Percentiles rank a stretch among this genome's conserved stretches.
Evolutionary conservation across 2,329 filamentous ascomycete species (phyloP).

Genomic region (Neonectria ditissima): DNA sequence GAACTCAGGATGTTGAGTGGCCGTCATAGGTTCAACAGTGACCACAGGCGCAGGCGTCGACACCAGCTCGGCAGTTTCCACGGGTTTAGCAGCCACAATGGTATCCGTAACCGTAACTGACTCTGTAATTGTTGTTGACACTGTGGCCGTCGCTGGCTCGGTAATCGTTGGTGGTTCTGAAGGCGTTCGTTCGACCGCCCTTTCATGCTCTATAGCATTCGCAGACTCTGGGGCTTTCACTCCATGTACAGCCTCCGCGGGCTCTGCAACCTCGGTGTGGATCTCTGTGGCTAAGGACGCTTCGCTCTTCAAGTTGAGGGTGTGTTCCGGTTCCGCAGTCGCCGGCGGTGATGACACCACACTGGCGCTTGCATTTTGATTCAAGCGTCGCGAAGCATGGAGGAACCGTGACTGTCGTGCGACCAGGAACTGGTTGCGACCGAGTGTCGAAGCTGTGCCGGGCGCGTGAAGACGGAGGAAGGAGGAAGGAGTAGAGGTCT

Average conservation of each 20-base stretch:
- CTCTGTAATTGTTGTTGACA: neutral
- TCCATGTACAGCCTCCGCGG: neutral
- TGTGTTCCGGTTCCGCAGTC: neutral
- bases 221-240: neutral
- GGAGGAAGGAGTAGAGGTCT: constrained; percentile 29
- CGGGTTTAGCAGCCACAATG: neutral
- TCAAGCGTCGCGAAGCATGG: constrained; percentile 35
- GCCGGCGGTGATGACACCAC: neutral
- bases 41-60: too few relatives aligned
- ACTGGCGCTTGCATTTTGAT: constrained; percentile 31
- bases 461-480: constrained; percentile 34
- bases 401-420: constrained; percentile 41
- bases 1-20: neutral
- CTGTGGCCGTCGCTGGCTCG: neutral
- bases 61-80: neutral
- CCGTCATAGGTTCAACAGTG: neutral
- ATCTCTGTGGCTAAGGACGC: neutral
- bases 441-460: constrained; percentile 20
- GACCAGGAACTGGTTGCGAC: constrained; percentile 30
- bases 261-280: neutral
- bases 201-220: neutral
- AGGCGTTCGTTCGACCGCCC: neutral
- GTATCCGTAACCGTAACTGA: neutral
- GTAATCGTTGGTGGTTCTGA: neutral
- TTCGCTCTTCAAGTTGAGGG: constrained; percentile 11